Evolutionary conservation across 169 alveolate genomes (phyloP), one percentile per base, ranked within the genome.

Genomic region (Babesia ovis): DNA sequence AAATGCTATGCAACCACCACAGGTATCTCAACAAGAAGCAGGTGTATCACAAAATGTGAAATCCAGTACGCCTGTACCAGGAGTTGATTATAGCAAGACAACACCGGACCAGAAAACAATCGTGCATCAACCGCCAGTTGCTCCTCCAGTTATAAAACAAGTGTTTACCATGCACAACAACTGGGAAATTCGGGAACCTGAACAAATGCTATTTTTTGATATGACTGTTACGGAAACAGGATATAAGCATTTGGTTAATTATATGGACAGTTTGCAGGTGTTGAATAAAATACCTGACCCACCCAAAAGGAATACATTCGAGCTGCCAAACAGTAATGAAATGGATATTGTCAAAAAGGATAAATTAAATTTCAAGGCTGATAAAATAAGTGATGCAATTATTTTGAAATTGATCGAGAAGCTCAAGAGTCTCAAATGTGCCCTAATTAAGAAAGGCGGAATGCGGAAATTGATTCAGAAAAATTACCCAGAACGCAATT

Each of bases 141-240:
- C n/a, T 16, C 18, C 57, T 5, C 4, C 54, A 25, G 29, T 14
- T 22, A 48, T 16, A 34, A 18, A 20, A 31, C 27, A 27, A 5
- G 20, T 48, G 22, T 64, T 64, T 22, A 18, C 5, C 4, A 29
- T 64, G 12, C 32, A 50, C 32, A 64, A 1, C 27, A 48, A 48
- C 32, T 64, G 74, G 74, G 37, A 46, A 20, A 32, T 48, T 3
- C 18, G 8, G 27, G 31, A 31, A 4, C 61, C 74, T 0, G 59
- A 23, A 18, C 74, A 64, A 31, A 64, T 43, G 74, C 27, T 64
- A 18, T 48, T 25, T 20, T 64, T 64, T 35, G 74, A 64, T 2
- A 23, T 64, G 41, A n/a, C 43, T 1, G 37, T 64, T n/a, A 64
- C 57, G 16, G 32, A 23, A 12, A 35, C 18, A 5, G 46, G 35